Percentiles rank a stretch among this genome's conserved stretches.
These are phyloP conservation scores for Coccinonectria pachysandricola DNA, from an alignment of 2,329 filamentous ascomycete genomes.

Conservation along the genomic window DNA sequence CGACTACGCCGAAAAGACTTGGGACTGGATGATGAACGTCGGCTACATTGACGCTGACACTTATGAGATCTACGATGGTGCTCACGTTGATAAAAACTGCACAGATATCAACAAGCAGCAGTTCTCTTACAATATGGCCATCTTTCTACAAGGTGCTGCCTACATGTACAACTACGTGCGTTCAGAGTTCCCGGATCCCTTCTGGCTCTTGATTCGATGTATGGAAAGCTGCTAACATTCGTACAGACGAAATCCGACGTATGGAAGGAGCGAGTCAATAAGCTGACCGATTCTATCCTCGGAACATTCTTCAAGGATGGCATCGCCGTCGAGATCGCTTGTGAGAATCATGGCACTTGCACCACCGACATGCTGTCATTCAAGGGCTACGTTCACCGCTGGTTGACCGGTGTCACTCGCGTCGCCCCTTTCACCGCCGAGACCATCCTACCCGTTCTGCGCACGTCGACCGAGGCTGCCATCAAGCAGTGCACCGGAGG, in stretches of 20 bases:
- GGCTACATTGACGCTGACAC: slow-evolving; percentile 48
- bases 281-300: slow-evolving; percentile 26
- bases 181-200: too few relatives aligned
- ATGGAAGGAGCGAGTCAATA: slow-evolving; percentile 42
- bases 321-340: slow-evolving; percentile 51
- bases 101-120: slow-evolving; percentile 44
- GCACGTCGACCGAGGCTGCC: slow-evolving; percentile 42
- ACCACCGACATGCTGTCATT: slow-evolving; percentile 54
- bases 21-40: slow-evolving; percentile 48
- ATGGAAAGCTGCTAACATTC: too few relatives aligned
- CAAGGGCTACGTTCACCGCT: slow-evolving; percentile 50
- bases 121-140: slow-evolving; percentile 51
- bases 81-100: slow-evolving; percentile 41
- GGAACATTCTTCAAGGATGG: slow-evolving; percentile 43
- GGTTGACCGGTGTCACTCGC: slow-evolving; percentile 43
- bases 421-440: slow-evolving; percentile 43
- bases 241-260: too few relatives aligned
- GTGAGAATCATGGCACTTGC: slow-evolving; percentile 45
- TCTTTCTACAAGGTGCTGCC: slow-evolving; percentile 48
- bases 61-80: slow-evolving; percentile 53
- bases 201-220: too few relatives aligned
- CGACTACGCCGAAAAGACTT: slow-evolving; percentile 52
- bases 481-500: slow-evolving; percentile 45
- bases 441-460: slow-evolving; percentile 40
- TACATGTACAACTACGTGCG: slow-evolving; percentile 52